Conservation (phyloP, 139 green algal genomes). For the Cymbomonas tetramitiformis region DNA sequence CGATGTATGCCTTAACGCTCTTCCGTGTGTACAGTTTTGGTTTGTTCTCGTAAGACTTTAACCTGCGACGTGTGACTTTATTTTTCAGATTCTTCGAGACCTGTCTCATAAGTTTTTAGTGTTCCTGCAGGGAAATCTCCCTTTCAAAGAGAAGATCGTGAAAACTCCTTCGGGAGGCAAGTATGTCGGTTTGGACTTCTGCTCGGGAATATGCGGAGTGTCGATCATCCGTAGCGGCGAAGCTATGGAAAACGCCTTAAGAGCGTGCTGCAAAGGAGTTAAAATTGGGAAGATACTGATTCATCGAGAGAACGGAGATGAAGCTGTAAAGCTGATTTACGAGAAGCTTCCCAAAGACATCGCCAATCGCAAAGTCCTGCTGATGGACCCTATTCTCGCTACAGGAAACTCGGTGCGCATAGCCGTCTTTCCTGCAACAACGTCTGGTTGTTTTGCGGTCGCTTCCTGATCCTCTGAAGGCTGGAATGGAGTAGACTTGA, state of each 20-base stretch:
- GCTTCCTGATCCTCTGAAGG: too few relatives aligned
- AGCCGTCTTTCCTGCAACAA: too few relatives aligned
- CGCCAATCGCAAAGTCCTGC: conserved; percentile 69
- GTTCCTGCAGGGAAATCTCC: conserved; percentile 85
- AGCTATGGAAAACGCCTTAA: conserved; percentile 87
- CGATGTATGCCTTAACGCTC: too few relatives aligned
- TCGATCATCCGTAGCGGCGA: conserved; percentile 82
- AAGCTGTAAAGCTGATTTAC: conserved; percentile 63
- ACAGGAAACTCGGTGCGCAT: conserved; percentile 51
- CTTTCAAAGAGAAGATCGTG: conserved; percentile 75
- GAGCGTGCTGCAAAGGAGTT: conserved; percentile 91
- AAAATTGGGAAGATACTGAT: conserved; percentile 98
- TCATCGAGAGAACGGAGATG: conserved; percentile 30
- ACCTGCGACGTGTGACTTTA: too few relatives aligned
- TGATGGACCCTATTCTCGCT: conserved; percentile 85
- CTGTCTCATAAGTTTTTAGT: too few relatives aligned
- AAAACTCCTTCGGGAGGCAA: conserved; percentile 57
- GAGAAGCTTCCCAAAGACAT: conserved; percentile 93
- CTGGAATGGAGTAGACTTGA: too few relatives aligned
- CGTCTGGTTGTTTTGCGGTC: too few relatives aligned
- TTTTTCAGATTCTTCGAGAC: too few relatives aligned
- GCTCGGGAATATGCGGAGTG: conserved; percentile 81
- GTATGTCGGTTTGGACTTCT: conserved; percentile 78
- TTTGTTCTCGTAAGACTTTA: too few relatives aligned
- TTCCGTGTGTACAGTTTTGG: too few relatives aligned